These are phyloP conservation scores for Austroboletus niveus DNA, from an alignment of 1,284 basidiomycete genomes.

Conservation along the genomic window DNA sequence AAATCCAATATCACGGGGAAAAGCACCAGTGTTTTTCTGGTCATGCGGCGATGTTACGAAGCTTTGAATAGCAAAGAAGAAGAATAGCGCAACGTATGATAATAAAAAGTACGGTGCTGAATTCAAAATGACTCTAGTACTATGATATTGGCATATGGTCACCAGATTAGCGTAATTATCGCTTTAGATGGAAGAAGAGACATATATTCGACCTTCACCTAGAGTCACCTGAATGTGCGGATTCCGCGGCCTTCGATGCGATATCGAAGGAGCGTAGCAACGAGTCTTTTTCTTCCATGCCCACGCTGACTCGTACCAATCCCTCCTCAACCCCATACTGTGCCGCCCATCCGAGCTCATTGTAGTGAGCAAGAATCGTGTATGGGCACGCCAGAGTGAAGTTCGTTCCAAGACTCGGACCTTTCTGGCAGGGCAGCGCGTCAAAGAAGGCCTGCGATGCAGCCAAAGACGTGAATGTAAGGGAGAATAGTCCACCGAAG, in stretches of 20 bases:
- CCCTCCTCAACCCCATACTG: constrained; percentile 82
- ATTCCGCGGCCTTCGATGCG: constrained; percentile 72
- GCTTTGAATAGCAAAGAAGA: too few relatives aligned
- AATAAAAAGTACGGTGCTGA: too few relatives aligned
- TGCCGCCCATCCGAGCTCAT: constrained; percentile 91
- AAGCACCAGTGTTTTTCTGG: too few relatives aligned
- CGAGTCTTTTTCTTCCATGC: constrained; percentile 74
- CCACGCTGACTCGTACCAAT: constrained; percentile 88
- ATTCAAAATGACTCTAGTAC: too few relatives aligned
- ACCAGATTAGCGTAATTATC: too few relatives aligned
- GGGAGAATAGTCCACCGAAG: constrained; percentile 89
- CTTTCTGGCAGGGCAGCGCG: constrained; percentile 80
- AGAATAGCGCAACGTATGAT: too few relatives aligned
- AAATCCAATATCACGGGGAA: too few relatives aligned
- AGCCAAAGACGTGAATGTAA: constrained; percentile 74
- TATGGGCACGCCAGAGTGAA: constrained; percentile 95
- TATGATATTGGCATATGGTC: too few relatives aligned
- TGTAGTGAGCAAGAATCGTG: constrained; percentile 90
- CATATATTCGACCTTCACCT: too few relatives aligned
- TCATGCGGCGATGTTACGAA: too few relatives aligned
- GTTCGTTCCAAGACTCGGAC: constrained; percentile 93
- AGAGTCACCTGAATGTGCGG: constrained; percentile 7
- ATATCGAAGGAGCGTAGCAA: constrained; percentile 62
- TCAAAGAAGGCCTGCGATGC: constrained; percentile 89
- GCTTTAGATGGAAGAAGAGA: too few relatives aligned